Conservation (phyloP, 2,329 filamentous ascomycete genomes). For the Amauroascus verrucosus region DNA sequence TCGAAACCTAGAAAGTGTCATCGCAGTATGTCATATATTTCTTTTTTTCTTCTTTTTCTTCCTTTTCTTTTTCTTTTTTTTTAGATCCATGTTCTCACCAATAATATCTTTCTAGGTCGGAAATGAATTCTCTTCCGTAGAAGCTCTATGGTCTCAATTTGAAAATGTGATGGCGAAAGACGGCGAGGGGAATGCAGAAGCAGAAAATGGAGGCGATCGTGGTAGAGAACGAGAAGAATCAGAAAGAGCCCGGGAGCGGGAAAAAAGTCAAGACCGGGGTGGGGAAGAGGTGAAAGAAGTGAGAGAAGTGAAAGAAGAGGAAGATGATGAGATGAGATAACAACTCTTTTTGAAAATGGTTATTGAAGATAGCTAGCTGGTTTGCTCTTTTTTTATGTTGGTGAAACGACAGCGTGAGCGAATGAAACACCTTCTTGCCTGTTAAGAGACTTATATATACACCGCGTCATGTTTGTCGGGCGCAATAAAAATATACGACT, state of each 20-base stretch:
- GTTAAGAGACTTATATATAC: no score
- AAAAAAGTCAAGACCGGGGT: background rate
- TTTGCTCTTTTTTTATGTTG: no score
- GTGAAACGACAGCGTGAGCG: background rate
- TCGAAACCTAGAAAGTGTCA: conserved; percentile 79
- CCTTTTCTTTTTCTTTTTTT: background rate
- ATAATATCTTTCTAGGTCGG: conserved; percentile 53
- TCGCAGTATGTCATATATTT: conserved; percentile 60
- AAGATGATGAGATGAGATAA: conserved; percentile 8
- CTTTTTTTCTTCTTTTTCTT: background rate
- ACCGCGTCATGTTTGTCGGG: no score
- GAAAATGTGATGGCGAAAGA: conserved; percentile 87
- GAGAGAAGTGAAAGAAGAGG: conserved; percentile 11
- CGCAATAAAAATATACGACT: no score
- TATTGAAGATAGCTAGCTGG: no score
- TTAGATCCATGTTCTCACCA: background rate
- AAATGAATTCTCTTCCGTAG: conserved; percentile 94
- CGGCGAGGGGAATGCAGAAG: conserved; percentile 22
- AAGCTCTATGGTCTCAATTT: conserved; percentile 94
- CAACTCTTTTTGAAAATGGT: background rate
- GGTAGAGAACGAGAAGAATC: background rate
- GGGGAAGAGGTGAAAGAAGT: conserved; percentile 17
- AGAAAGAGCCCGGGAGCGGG: background rate
- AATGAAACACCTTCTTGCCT: no score
- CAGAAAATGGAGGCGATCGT: conserved; percentile 5